Conservation (phyloP, 306 rosid genomes). For the Astragalus glycyphyllos region DNA sequence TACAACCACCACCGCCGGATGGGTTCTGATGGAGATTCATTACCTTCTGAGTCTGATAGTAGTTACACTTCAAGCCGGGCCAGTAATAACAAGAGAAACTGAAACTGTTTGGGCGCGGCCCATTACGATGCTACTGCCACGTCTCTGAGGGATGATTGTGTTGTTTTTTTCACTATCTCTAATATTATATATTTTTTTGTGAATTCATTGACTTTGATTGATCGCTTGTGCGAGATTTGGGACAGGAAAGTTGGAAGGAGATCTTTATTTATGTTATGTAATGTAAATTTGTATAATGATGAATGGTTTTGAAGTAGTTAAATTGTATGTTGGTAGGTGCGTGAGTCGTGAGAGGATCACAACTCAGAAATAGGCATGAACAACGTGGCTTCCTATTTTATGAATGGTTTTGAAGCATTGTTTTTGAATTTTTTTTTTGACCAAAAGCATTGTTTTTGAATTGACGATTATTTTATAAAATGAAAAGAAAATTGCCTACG, state of each 20-base stretch:
- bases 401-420: too few species aligned
- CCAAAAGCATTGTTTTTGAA: background rate
- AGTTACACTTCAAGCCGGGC: constrained; percentile 63
- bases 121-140: background rate
- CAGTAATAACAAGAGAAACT: constrained; percentile 39
- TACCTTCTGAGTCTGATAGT: constrained; percentile 62
- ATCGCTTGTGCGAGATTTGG: constrained; percentile 28
- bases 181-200: background rate
- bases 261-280: constrained; percentile 15
- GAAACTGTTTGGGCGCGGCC: background rate
- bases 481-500: too few species aligned
- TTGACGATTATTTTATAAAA: too few species aligned
- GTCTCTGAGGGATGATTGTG: constrained; percentile 23
- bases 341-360: background rate
- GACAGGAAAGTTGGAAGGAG: constrained; percentile 1
- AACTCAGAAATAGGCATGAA: background rate
- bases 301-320: constrained; percentile 35
- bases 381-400: background rate
- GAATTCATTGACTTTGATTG: constrained; percentile 32
- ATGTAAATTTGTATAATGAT: constrained; percentile 14
- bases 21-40: constrained; percentile 49
- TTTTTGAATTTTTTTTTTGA: background rate
- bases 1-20: background rate
- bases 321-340: background rate
- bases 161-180: background rate